Evolutionary conservation across 2,329 filamentous ascomycete genomes (phyloP).

Genomic region (Xylariaceae sp.): DNA sequence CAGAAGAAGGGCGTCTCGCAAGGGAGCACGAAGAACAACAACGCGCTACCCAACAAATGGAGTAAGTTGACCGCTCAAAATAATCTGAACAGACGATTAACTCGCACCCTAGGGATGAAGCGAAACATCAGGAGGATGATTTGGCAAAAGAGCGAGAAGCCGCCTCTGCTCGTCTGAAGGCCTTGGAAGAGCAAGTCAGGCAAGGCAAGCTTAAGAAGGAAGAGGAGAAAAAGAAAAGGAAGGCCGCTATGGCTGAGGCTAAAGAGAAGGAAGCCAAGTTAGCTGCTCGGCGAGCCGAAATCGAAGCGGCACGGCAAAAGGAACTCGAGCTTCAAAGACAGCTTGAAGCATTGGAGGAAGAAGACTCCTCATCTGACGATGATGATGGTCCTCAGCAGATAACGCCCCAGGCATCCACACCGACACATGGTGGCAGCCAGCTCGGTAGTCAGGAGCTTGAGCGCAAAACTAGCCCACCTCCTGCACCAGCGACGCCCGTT

Average conservation of each 20-base stretch:
- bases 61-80: constrained; percentile 68
- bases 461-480: constrained; percentile 57
- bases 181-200: constrained; percentile 90
- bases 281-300: constrained; percentile 84
- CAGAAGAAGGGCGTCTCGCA: constrained; percentile 69
- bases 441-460: constrained; percentile 62
- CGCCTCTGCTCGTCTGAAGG: constrained; percentile 81
- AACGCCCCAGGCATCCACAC: constrained; percentile 66
- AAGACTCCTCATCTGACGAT: constrained; percentile 79
- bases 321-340: constrained; percentile 90
- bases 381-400: constrained; percentile 80
- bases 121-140: constrained; percentile 78
- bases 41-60: constrained; percentile 74
- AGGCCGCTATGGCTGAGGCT: constrained; percentile 83
- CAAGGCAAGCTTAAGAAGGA: constrained; percentile 95
- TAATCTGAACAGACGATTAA: constrained; percentile 23
- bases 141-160: constrained; percentile 81
- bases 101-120: constrained; percentile 66
- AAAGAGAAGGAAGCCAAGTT: constrained; percentile 88
- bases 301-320: constrained; percentile 88
- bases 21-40: constrained; percentile 80
- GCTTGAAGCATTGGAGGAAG: constrained; percentile 76
- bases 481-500: constrained; percentile 56
- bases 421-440: constrained; percentile 60
- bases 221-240: constrained; percentile 92